Evolutionary conservation across 495 filamentous ascomycete species (phyloP).

Genomic region (Xylaria nigripes): DNA sequence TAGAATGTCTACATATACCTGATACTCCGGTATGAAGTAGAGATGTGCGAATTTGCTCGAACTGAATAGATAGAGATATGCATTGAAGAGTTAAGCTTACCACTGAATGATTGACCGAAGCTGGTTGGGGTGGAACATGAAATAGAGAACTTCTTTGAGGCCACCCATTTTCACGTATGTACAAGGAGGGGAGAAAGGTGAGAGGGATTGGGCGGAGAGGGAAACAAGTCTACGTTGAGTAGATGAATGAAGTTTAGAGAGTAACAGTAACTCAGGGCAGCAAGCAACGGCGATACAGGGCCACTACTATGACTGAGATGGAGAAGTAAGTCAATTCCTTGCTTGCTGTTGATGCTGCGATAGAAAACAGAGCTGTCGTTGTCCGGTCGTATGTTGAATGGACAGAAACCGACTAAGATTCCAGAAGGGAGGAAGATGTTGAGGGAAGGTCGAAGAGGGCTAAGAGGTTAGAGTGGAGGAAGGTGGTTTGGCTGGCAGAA

Average conservation of each 20-base stretch:
- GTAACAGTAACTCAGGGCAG: not conserved
- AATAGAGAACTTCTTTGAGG: constrained; percentile 58
- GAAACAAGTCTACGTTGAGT: not conserved
- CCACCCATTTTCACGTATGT: constrained; percentile 32
- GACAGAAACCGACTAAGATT: no score
- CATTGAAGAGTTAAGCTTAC: constrained; percentile 43
- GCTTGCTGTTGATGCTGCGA: not conserved
- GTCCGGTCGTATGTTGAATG: no score
- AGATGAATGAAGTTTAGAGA: not conserved
- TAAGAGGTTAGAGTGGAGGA: no score
- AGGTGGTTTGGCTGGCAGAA: no score
- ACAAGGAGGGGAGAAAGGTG: not conserved
- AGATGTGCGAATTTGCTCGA: no score
- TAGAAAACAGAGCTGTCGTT: no score
- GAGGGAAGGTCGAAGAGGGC: no score
- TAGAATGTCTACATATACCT: not conserved
- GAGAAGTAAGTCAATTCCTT: not conserved
- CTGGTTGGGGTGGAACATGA: constrained; percentile 65
- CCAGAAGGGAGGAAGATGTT: no score
- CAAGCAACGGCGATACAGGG: not conserved
- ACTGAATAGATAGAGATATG: not conserved
- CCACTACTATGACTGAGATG: no score
- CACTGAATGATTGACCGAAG: constrained; percentile 88
- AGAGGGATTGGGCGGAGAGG: not conserved
- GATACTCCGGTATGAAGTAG: not conserved